Evolutionary conservation across 306 rosid species (phyloP).

Genomic region (Luffa acutangula): DNA sequence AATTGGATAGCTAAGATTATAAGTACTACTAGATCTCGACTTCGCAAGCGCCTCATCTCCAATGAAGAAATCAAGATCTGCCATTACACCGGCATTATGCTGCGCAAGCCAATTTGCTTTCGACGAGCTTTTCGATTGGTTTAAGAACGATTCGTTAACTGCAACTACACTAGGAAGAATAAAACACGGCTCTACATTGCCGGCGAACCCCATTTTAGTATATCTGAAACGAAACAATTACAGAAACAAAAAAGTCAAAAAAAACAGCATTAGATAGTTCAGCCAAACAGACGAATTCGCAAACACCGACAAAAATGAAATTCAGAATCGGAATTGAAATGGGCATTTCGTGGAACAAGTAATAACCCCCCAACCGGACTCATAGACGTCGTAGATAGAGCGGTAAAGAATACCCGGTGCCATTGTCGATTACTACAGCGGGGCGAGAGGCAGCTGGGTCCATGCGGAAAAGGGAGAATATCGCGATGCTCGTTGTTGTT

Average conservation of each 20-base stretch:
- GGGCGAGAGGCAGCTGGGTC: slow-evolving; percentile 93
- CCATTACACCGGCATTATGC: slow-evolving; percentile 98
- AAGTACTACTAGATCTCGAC: slow-evolving; percentile 74
- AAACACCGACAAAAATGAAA: neutral
- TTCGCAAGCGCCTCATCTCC: slow-evolving; percentile 86
- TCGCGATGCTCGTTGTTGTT: neutral
- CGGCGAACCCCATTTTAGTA: slow-evolving; percentile 97
- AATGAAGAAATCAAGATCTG: slow-evolving; percentile 96
- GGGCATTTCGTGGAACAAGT: slow-evolving; percentile 29
- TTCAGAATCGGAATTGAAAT: neutral
- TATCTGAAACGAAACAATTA: slow-evolving; percentile 34
- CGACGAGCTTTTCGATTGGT: slow-evolving; percentile 57
- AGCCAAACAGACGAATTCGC: neutral
- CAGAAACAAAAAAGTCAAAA: neutral
- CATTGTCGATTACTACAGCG: slow-evolving; percentile 91
- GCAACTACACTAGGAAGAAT: slow-evolving; percentile 85
- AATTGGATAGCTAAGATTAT: slow-evolving; percentile 74
- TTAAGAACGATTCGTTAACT: slow-evolving; percentile 71
- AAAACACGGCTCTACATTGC: slow-evolving; percentile 94
- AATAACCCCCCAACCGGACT: neutral
- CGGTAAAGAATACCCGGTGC: slow-evolving; percentile 68
- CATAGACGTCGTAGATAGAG: neutral
- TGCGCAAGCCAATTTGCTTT: slow-evolving; percentile 79
- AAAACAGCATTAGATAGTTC: neutral
- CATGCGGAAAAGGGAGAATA: slow-evolving; percentile 35